These are phyloP conservation scores for Rhexocercosporidium sp. DNA, from an alignment of 2,329 filamentous ascomycete genomes.

Conservation along the genomic window DNA sequence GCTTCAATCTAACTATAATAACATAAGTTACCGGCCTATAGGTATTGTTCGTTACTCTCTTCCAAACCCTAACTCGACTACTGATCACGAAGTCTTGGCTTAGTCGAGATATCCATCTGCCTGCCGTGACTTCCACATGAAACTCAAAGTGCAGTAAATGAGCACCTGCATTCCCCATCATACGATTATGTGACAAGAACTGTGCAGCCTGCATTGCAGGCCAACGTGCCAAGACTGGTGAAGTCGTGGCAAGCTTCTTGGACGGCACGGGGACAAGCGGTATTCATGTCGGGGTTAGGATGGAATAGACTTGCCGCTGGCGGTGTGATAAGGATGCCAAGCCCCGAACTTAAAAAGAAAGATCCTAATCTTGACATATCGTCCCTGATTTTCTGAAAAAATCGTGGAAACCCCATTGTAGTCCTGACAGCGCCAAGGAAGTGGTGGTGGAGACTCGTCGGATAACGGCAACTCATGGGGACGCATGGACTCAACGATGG, in stretches of 20 bases:
- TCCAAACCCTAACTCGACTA: not conserved
- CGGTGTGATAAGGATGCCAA: constrained; percentile 6
- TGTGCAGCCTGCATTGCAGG: constrained; percentile 1
- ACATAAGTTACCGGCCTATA: too few relatives aligned
- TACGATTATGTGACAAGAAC: not conserved
- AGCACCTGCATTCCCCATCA: not conserved
- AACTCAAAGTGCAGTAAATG: constrained; percentile 3
- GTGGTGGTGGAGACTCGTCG: too few relatives aligned
- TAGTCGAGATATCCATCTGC: not conserved
- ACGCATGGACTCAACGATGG: not conserved
- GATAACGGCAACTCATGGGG: constrained; percentile 5
- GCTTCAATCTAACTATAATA: too few relatives aligned
- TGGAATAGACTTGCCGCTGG: not conserved
- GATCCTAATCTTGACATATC: not conserved
- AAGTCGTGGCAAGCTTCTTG: not conserved
- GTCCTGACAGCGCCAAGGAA: not conserved
- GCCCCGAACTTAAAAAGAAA: not conserved
- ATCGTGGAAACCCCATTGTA: not conserved
- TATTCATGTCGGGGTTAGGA: not conserved
- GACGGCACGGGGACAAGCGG: constrained; percentile 7
- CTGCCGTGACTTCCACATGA: not conserved
- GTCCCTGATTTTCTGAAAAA: too few relatives aligned
- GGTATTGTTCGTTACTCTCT: too few relatives aligned
- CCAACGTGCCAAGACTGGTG: not conserved
- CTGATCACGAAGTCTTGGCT: not conserved